Conservation (phyloP, 2,329 filamentous ascomycete genomes). For the Cytospora mali region DNA sequence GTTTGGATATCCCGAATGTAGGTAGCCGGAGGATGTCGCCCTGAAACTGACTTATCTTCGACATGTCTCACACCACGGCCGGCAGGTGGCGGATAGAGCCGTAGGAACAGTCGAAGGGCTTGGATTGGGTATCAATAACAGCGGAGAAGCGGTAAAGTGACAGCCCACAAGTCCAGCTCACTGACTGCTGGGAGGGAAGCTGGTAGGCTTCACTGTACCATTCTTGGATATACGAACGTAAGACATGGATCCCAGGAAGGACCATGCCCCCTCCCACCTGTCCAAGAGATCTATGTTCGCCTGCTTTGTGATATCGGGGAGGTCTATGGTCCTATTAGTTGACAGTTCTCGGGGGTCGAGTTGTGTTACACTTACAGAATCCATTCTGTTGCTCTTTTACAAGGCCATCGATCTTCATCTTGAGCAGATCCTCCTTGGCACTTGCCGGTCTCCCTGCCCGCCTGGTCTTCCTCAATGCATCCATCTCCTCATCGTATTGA, state of each 20-base stretch:
- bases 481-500: conserved; percentile 72
- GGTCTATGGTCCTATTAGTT: conserved; percentile 46
- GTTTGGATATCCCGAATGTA: too few species aligned
- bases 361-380: conserved; percentile 63
- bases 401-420: conserved; percentile 69
- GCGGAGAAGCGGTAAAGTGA: background rate
- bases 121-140: conserved; percentile 4
- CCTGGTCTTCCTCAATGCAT: conserved; percentile 65
- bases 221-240: conserved; percentile 74
- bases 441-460: conserved; percentile 79
- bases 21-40: background rate
- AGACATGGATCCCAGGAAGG: conserved; percentile 72
- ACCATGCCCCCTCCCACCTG: conserved; percentile 83
- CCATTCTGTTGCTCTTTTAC: conserved; percentile 81
- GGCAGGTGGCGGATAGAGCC: background rate
- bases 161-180: conserved; percentile 39
- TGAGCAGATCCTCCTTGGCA: conserved; percentile 75
- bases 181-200: conserved; percentile 69
- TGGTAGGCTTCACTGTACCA: conserved; percentile 68
- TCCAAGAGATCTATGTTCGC: conserved; percentile 67
- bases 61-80: background rate
- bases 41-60: background rate
- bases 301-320: conserved; percentile 74
- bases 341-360: background rate
- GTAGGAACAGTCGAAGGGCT: background rate